Conservation (phyloP, 176 grass and related monocot genomes). For the Puya raimondii region DNA sequence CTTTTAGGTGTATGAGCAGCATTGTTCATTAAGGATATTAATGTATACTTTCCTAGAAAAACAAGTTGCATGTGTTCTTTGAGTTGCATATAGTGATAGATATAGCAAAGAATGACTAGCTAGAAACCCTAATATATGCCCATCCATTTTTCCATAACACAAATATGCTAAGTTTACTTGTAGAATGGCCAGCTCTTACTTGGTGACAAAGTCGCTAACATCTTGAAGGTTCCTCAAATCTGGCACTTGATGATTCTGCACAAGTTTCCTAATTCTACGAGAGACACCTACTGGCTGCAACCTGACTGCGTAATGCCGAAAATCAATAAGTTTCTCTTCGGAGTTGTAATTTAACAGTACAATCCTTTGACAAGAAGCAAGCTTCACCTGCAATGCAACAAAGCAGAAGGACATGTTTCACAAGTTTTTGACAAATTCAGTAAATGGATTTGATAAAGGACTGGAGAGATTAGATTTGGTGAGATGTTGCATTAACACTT, state of each 20-base stretch:
- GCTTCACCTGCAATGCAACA: constrained; percentile 29
- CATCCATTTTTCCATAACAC: neutral
- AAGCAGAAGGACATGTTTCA: neutral
- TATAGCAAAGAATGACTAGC: neutral
- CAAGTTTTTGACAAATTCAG: neutral
- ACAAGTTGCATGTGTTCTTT: neutral
- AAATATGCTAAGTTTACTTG: neutral
- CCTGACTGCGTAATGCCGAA: constrained; percentile 37
- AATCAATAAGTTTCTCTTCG: constrained; percentile 41
- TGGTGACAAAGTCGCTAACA: constrained; percentile 46
- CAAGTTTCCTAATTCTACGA: constrained; percentile 37
- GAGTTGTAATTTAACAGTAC: constrained; percentile 37
- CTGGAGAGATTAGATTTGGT: neutral
- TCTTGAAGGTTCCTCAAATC: constrained; percentile 43
- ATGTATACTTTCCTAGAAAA: neutral
- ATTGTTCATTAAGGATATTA: too few relatives aligned
- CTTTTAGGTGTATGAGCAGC: too few relatives aligned
- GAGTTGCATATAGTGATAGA: neutral
- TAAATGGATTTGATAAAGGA: neutral
- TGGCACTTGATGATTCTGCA: constrained; percentile 40
- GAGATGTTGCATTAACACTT: constrained; percentile 17
- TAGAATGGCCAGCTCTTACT: constrained; percentile 21
- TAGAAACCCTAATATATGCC: neutral
- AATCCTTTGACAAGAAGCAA: constrained; percentile 39
- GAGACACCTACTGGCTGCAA: constrained; percentile 47